Conservation (phyloP, 1,139 yeast genomes). For the Pichia sp. region DNA sequence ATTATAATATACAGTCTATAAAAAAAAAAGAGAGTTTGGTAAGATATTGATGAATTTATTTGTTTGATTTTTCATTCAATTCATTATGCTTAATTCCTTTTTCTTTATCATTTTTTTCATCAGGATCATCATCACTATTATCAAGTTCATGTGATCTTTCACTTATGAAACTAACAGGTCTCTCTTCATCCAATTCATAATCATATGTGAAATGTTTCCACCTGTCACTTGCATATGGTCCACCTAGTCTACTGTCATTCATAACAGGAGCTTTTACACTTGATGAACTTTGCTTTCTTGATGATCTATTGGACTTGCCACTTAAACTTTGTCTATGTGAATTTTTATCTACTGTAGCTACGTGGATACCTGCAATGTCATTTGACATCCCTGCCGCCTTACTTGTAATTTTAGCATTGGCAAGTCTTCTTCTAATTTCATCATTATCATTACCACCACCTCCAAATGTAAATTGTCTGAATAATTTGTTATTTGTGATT, state of each 20-base stretch:
- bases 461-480: constrained; percentile 25
- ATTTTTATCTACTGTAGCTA: constrained; percentile 12
- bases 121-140: neutral
- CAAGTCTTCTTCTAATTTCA: constrained; percentile 30
- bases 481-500: constrained; percentile 11
- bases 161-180: constrained; percentile 19
- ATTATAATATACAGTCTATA: neutral
- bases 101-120: neutral
- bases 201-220: constrained; percentile 19
- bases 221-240: constrained; percentile 11
- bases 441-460: constrained; percentile 24
- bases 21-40: neutral
- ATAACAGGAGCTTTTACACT: neutral
- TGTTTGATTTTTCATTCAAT: neutral
- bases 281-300: neutral
- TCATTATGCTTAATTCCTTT: neutral
- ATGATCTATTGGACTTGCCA: neutral
- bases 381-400: constrained; percentile 38
- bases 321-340: constrained; percentile 3
- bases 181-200: constrained; percentile 17
- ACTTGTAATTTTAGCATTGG: constrained; percentile 33
- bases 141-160: constrained; percentile 2
- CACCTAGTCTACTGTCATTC: constrained; percentile 8
- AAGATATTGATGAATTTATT: neutral
- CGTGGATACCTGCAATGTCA: constrained; percentile 38